These are phyloP conservation scores for Monilinia laxa DNA, from an alignment of 2,329 filamentous ascomycete genomes.

Conservation along the genomic window DNA sequence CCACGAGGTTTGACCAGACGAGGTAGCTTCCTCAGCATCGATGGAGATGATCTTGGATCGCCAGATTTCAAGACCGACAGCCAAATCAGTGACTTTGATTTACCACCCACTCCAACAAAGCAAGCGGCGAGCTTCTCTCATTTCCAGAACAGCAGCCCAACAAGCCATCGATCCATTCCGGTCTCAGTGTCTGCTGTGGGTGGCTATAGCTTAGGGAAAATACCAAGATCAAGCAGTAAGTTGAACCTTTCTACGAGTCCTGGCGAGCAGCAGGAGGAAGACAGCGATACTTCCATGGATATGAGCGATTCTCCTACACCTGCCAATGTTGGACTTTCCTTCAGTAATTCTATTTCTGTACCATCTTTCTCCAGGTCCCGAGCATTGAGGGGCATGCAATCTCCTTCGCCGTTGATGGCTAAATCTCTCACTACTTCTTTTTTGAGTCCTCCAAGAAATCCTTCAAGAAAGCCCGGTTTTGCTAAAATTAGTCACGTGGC, in stretches of 20 bases:
- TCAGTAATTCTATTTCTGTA: constrained; percentile 41
- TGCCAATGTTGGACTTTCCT: constrained; percentile 40
- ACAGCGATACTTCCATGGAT: constrained; percentile 38
- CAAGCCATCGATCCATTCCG: constrained; percentile 34
- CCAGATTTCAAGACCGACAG: constrained; percentile 61
- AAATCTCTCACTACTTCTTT: constrained; percentile 38
- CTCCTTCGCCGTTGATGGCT: constrained; percentile 33
- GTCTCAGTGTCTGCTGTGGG: constrained; percentile 34
- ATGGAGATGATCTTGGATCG: constrained; percentile 57
- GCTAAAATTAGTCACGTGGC: constrained; percentile 53
- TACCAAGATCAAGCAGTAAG: constrained; percentile 42
- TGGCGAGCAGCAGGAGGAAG: constrained; percentile 33
- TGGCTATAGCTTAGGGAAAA: constrained; percentile 33
- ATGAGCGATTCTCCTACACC: constrained; percentile 40
- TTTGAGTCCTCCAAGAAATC: constrained; percentile 39
- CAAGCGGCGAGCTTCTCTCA: constrained; percentile 47
- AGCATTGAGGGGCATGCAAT: constrained; percentile 38
- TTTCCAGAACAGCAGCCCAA: constrained; percentile 37
- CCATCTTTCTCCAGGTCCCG: constrained; percentile 45
- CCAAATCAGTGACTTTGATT: constrained; percentile 64
- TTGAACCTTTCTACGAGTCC: constrained; percentile 39
- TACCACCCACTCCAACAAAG: constrained; percentile 95
- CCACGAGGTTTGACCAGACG: constrained; percentile 43
- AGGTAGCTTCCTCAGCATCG: constrained; percentile 76
- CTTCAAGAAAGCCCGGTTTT: constrained; percentile 45